Evolutionary conservation across 495 filamentous ascomycete species (phyloP), one percentile per base, ranked within the genome.

Genomic region (Amorphotheca resinae): DNA sequence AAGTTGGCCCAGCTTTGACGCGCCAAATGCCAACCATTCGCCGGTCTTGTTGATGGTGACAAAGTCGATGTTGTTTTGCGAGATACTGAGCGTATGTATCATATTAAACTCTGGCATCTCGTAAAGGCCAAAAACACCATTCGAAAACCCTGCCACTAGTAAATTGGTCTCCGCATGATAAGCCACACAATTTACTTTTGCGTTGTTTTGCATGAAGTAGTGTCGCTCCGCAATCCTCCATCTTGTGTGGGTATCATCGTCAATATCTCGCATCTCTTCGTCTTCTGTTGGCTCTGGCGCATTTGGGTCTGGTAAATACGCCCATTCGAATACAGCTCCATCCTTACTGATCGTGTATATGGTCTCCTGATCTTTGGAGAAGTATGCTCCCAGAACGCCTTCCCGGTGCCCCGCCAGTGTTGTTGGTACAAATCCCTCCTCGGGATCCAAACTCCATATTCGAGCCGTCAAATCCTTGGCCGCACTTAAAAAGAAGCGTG

Each of bases 11-110:
- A 93, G 73, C 43, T 89, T 89, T 12, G 93, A 93, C 3, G 91
- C 88, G n/a, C 89, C 91, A 61, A 98, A 95, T 5, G 91, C 91
- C 22, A 98, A 69, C 91, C 91, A 98, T 64, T 95, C 93, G 42
- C 89, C 91, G 22, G 84, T 79, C 55, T 83, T 81, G 63, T 95
- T 95, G 48, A 95, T 79, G 2, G 85, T 83, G 33, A 96, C 83
- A 54, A 81, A 86, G 53, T 95, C 87, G 49, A 98, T 94, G 45
- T 88, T 87, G 55, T 87, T 89, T 54, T 95, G 87, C 1, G 93
- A 95, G 50, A 98, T 88, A 62, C 87, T 95, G 41, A 66, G 54
- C 12, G 79, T 88, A 53, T 98, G 91, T 33, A 98, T 94, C 62
- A 79, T 77, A 62, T 83, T 94, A 68, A 96, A 96, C 38, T 89